Percentiles rank a stretch among this genome's conserved stretches.
Evolutionary conservation across 805 yeast species (phyloP).

Genomic region (Grigorovia humatica): DNA sequence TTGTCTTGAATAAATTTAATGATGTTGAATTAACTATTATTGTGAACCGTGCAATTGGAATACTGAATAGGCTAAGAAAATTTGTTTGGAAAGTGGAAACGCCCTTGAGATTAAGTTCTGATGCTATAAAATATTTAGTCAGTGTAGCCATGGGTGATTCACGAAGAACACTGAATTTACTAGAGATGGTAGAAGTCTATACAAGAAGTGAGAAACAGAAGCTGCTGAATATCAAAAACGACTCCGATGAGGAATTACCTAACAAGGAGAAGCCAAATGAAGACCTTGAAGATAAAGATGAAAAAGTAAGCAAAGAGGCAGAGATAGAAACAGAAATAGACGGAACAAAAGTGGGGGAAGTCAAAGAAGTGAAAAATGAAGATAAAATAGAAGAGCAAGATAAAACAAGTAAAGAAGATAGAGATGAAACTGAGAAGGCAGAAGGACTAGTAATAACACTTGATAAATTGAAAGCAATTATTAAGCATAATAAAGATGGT

Average conservation of each 20-base stretch:
- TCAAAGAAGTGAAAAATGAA: no score
- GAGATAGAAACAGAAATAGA: no score
- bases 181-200: constrained; percentile 70
- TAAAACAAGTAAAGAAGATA: not conserved
- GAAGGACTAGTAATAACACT: not conserved
- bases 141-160: constrained; percentile 82
- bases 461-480: constrained; percentile 13
- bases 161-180: constrained; percentile 64
- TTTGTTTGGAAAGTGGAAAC: constrained; percentile 31
- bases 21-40: constrained; percentile 42
- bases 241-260: constrained; percentile 23
- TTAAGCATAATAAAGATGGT: constrained; percentile 37
- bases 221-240: constrained; percentile 15
- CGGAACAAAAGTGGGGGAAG: no score
- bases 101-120: constrained; percentile 42
- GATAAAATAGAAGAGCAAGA: not conserved
- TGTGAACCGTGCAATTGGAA: constrained; percentile 46
- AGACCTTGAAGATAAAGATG: not conserved
- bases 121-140: constrained; percentile 56
- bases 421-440: not conserved
- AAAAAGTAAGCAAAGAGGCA: not conserved
- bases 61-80: constrained; percentile 50
- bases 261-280: constrained; percentile 12
- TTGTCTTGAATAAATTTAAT: constrained; percentile 49
- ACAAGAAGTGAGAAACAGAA: constrained; percentile 36